Evolutionary conservation across 2,329 filamentous ascomycete species (phyloP), one percentile per base, ranked within the genome.

Genomic region (Colletotrichum liriopes): DNA sequence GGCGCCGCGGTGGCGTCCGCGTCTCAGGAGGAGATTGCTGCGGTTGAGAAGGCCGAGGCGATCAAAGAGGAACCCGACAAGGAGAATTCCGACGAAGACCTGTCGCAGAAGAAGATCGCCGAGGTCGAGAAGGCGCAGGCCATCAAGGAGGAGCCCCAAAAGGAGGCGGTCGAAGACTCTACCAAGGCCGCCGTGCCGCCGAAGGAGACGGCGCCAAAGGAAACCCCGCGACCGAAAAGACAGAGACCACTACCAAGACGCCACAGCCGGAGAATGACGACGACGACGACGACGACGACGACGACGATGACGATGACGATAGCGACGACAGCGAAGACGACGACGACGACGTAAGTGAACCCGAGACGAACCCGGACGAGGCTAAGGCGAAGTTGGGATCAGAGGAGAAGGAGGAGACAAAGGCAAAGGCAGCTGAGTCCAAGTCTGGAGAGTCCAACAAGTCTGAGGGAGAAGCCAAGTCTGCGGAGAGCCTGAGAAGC

Each of bases 21-120:
- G n/a, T 80, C 80, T 16, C 63, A 79, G 12, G 82, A 82, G 60
- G 80, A 85, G 74, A 83, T 83, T 65, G 80, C 82, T 32, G 81
- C 80, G 12, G 74, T 83, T 14, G 84, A 85, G 76, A 81, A 80
- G 74, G 78, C 79, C 26, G 78, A 83, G 77, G 77, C 79, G 20
- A 84, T 84, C 29, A 78, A 81, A 61, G 84, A 87, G 78, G 83
- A 81, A 78, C 81, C 47, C 8, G 37, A 51, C 2, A 16, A 63
- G 23, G 45, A 63, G 23, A 29, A 41, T 8, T 11, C 76, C 78
- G 8, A 75, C 76, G 14, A 77, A 76, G 8, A 78, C 64, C 76
- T 2, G 67, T 77, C 23, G 67, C 71, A 16, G 75, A 78, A 9
- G 75, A 77, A 1, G 76, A 79, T 69, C 32, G 65, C 58, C 29